Evolutionary conservation across 768 basidiomycete genomes (phyloP).

Genomic region (Filobasidium wieringae): DNA sequence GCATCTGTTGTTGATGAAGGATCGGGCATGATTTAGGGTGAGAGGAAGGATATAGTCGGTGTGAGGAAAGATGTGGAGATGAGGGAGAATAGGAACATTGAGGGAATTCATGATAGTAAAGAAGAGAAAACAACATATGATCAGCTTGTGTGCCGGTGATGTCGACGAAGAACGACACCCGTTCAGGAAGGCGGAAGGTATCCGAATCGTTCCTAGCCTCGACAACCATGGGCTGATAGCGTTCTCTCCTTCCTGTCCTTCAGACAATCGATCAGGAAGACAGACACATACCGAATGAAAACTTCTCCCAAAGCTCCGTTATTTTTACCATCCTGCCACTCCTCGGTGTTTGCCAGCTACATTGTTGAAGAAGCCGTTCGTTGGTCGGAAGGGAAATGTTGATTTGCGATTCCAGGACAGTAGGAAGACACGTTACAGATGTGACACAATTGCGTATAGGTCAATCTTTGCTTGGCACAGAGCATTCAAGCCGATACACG

Average conservation of each 20-base stretch:
- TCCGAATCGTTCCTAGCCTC: too few relatives aligned
- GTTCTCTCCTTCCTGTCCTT: too few relatives aligned
- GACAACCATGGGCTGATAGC: too few relatives aligned
- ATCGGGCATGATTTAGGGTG: neutral
- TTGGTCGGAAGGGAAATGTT: too few relatives aligned
- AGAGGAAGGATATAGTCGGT: neutral
- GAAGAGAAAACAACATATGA: too few relatives aligned
- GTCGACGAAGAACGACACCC: too few relatives aligned
- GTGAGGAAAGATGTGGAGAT: neutral
- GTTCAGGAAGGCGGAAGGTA: too few relatives aligned
- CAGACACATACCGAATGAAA: slow-evolving; percentile 78
- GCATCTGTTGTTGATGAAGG: slow-evolving; percentile 22
- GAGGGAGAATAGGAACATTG: neutral
- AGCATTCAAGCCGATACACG: slow-evolving; percentile 17
- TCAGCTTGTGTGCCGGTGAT: too few relatives aligned
- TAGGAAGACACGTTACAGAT: too few relatives aligned
- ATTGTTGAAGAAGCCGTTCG: neutral
- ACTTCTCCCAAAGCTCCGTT: slow-evolving; percentile 97
- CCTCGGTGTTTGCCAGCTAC: slow-evolving; percentile 97
- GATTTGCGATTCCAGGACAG: neutral
- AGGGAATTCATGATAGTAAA: neutral
- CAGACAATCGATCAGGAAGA: too few relatives aligned
- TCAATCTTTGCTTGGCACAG: too few relatives aligned
- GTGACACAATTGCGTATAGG: too few relatives aligned
- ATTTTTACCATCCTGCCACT: slow-evolving; percentile 89